Percentiles rank a stretch among this genome's conserved stretches.
Conservation (phyloP, 208 protist genomes). For the Willaertia magna region DNA sequence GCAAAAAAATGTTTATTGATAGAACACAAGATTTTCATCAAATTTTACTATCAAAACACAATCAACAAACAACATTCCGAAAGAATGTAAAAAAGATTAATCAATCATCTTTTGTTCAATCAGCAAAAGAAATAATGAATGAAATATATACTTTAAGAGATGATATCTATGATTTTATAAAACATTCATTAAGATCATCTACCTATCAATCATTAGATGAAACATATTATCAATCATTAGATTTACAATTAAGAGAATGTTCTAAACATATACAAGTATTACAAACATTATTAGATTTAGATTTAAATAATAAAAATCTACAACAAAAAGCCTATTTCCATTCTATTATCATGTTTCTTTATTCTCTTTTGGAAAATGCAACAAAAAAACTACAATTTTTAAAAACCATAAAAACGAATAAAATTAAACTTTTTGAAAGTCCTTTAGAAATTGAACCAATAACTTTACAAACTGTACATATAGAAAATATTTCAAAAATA, state of each 20-base stretch:
- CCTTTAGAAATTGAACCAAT: neutral
- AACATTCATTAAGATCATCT: too few species aligned
- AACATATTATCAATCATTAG: neutral
- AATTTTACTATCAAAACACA: too few species aligned
- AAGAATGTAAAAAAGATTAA: too few species aligned
- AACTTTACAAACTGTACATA: neutral
- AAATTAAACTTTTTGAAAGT: neutral
- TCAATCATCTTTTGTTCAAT: too few species aligned
- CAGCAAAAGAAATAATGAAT: too few species aligned
- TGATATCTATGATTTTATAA: too few species aligned
- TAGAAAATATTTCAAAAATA: too few species aligned
- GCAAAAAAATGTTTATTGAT: too few species aligned
- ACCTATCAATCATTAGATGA: too few species aligned
- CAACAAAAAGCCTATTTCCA: neutral
- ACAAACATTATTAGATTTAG: neutral
- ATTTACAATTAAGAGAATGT: neutral
- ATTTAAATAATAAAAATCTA: neutral
- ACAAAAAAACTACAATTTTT: neutral
- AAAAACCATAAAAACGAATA: neutral
- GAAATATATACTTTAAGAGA: too few species aligned
- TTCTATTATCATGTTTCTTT: neutral
- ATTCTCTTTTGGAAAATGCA: neutral
- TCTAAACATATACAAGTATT: neutral
- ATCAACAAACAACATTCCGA: too few species aligned
- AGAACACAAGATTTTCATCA: too few species aligned